Base-by-base conservation (phyloP, 139 green algal genomes). In the Chlorella sp. region DNA sequence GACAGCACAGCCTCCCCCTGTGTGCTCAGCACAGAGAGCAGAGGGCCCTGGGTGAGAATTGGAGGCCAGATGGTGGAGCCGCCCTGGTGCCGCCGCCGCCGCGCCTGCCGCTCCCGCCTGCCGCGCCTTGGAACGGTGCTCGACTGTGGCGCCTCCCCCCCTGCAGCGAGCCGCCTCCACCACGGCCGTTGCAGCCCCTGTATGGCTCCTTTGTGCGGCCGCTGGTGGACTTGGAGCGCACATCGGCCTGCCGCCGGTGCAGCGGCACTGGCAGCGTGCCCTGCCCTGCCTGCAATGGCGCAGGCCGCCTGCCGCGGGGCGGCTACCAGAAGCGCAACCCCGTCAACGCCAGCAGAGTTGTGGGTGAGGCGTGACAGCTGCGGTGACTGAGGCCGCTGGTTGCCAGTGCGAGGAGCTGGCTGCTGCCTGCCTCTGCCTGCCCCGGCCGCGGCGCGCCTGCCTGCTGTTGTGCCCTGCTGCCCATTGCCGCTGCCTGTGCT, bases 341-440 rank as follows among this genome's bases (percentile, higher is more conserved):
- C 4, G 25, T 85, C 6, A 85, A 78, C 47, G 51, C 67, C 16
- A 55, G 47, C 23, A 41, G 80, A 18, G 34, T 88, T 41, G 28
- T 89, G 87, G 88, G 81, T 95, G 71, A 34, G 74, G 6, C 9
- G 9, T 16, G 44, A 51, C n/a, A 51, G 44, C 44, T 51, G 44
- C 9, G 6, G 44, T 51, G 44, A n/a, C n/a, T n/a, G n/a, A n/a
- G n/a, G n/a, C n/a, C n/a, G n/a, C n/a, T n/a, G n/a, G n/a, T n/a
- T n/a, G n/a, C n/a, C n/a, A n/a, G n/a, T n/a, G n/a, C n/a, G n/a
- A n/a, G n/a, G n/a, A n/a, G n/a, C n/a, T n/a, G n/a, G n/a, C n/a
- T n/a, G n/a, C n/a, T n/a, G n/a, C n/a, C n/a, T n/a, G n/a, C n/a
- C n/a, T n/a, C n/a, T n/a, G n/a, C n/a, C n/a, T n/a, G n/a, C n/a